phyloP scores from a whole-genome alignment of 1,284 basidiomycete genomes.

The Spongiforma sp. region DNA sequence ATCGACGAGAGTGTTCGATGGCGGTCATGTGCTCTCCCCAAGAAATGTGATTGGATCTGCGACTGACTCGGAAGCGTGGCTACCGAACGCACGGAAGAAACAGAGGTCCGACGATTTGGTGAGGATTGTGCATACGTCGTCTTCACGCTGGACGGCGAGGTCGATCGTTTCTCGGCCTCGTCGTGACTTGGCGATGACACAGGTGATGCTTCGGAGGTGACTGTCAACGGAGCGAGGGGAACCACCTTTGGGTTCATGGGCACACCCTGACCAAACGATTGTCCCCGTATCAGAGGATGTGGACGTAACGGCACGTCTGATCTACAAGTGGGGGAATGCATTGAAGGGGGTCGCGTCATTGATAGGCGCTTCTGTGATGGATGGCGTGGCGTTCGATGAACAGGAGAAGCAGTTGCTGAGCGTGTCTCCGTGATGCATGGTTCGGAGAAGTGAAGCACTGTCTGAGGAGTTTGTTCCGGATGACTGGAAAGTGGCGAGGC shows the following conservation, averaged over 20 bases:
- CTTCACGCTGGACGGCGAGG: slow-evolving; percentile 46
- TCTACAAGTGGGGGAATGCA: slow-evolving; percentile 55
- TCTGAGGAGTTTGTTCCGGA: slow-evolving; percentile 11
- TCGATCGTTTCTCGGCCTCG: slow-evolving; percentile 28
- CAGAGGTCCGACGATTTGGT: slow-evolving; percentile 58
- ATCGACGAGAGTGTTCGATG: slow-evolving; percentile 69
- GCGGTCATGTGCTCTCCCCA: slow-evolving; percentile 52
- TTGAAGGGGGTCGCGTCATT: slow-evolving; percentile 65
- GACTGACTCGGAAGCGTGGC: slow-evolving; percentile 56
- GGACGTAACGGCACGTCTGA: slow-evolving; percentile 54
- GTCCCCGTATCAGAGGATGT: slow-evolving; percentile 76
- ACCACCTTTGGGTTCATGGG: slow-evolving; percentile 49
- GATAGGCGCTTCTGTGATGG: slow-evolving; percentile 40
- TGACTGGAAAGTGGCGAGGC: slow-evolving; percentile 21
- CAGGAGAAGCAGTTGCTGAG: slow-evolving; percentile 51
- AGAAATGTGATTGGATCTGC: slow-evolving; percentile 35
- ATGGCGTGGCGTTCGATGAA: slow-evolving; percentile 37
- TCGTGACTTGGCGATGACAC: slow-evolving; percentile 44
- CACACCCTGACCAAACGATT: slow-evolving; percentile 56
- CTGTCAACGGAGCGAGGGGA: slow-evolving; percentile 66
- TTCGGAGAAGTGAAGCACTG: slow-evolving; percentile 29
- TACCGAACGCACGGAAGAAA: slow-evolving; percentile 67
- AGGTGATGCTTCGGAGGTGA: slow-evolving; percentile 56
- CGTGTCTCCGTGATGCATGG: slow-evolving; percentile 36
- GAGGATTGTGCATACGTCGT: slow-evolving; percentile 33